Conservation (phyloP, 768 basidiomycete species). For the Amanita fuliginea region DNA sequence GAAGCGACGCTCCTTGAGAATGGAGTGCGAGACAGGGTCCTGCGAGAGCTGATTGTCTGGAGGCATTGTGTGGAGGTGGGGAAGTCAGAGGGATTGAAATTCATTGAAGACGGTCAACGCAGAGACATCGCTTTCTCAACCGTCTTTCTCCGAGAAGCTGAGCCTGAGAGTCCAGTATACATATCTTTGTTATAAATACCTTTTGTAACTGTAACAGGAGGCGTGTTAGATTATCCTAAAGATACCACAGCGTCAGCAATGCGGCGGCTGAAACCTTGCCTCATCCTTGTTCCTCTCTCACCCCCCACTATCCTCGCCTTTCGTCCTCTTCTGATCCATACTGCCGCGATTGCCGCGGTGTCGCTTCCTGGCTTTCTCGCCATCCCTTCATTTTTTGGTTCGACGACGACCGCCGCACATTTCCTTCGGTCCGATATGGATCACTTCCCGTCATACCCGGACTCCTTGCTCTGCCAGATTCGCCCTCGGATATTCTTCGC, state of each 20-base stretch:
- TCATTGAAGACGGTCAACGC: too few relatives aligned
- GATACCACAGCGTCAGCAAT: background rate
- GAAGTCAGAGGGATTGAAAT: background rate
- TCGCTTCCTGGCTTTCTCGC: background rate
- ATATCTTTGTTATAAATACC: background rate
- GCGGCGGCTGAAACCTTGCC: constrained; percentile 3
- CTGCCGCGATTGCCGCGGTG: constrained; percentile 2
- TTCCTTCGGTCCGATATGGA: constrained; percentile 27
- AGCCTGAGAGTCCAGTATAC: too few relatives aligned
- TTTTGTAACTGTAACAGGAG: background rate
- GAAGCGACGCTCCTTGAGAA: constrained; percentile 74
- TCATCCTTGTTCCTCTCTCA: constrained; percentile 11
- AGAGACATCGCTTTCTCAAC: background rate
- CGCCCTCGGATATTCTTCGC: constrained; percentile 11
- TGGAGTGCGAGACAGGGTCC: constrained; percentile 11
- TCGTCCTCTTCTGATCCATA: constrained; percentile 17
- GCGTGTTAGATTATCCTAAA: background rate
- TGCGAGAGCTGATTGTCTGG: background rate
- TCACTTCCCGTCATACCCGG: background rate
- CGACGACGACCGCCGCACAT: constrained; percentile 16
- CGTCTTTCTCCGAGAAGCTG: background rate
- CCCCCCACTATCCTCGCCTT: constrained; percentile 16
- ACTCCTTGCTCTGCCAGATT: background rate
- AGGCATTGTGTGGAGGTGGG: constrained; percentile 21
- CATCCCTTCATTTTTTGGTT: background rate